Percentiles rank a stretch among this genome's conserved stretches.
These are phyloP conservation scores for Acidomyces sp. DNA, from an alignment of 495 filamentous ascomycete species.

Conservation along the genomic window DNA sequence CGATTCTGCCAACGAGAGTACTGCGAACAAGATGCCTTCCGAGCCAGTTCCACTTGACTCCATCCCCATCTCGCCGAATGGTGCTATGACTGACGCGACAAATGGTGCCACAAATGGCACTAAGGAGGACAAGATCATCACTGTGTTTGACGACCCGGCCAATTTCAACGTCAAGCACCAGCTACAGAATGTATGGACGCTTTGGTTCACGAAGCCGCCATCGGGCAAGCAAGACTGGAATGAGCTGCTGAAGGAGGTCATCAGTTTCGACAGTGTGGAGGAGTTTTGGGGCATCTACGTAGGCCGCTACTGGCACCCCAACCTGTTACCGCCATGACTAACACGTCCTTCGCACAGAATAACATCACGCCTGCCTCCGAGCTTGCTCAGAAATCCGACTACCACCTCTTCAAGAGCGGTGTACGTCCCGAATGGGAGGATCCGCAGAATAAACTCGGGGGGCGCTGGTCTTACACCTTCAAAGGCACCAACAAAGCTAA, in stretches of 20 bases:
- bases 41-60: slow-evolving; percentile 40
- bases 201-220: slow-evolving; percentile 99
- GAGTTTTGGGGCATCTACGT: slow-evolving; percentile 99
- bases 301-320: slow-evolving; percentile 31
- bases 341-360: slow-evolving; percentile 48
- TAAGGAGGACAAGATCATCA: slow-evolving; percentile 51
- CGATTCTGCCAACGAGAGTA: slow-evolving; percentile 7
- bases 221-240: slow-evolving; percentile 99
- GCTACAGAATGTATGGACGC: slow-evolving; percentile 87
- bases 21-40: slow-evolving; percentile 2
- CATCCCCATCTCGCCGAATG: slow-evolving; percentile 63
- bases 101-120: slow-evolving; percentile 23
- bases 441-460: slow-evolving; percentile 92
- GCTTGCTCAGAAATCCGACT: slow-evolving; percentile 91
- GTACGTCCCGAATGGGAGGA: slow-evolving; percentile 98
- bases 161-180: slow-evolving; percentile 99
- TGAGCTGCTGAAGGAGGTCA: slow-evolving; percentile 92
- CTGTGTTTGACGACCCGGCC: slow-evolving; percentile 91
- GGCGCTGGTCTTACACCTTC: slow-evolving; percentile 96
- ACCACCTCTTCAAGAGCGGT: slow-evolving; percentile 97
- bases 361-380: slow-evolving; percentile 96
- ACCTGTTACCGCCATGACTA: slow-evolving; percentile 3
- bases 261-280: slow-evolving; percentile 95
- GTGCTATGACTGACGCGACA: slow-evolving; percentile 29
- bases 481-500: slow-evolving; percentile 89